Evolutionary conservation across 306 rosid species (phyloP), one percentile per base, ranked within the genome.

Genomic region (Ochetophila trinervis): DNA sequence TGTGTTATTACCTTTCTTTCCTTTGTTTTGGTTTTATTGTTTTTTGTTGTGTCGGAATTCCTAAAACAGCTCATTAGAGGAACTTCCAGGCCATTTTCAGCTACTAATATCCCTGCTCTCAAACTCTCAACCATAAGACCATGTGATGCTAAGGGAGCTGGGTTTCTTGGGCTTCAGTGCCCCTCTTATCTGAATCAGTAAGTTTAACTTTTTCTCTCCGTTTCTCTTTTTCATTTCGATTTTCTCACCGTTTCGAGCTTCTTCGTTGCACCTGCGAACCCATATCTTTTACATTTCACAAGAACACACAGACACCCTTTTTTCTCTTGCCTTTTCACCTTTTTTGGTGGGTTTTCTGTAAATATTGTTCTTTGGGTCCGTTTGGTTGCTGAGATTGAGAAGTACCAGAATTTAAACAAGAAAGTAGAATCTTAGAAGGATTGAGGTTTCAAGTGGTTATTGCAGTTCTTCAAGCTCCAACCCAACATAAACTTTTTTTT

Each of bases 131-230:
- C 62, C 40, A 4, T 40, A 40, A 45, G 48, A 4, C 3, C 34
- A 21, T 53, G 12, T 14, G 21, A 63, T 63, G 54, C 27, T 19
- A 35, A 40, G 17, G 50, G 51, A 68, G 67, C 2, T 65, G 67
- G 24, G 57, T 72, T 36, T 67, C 53, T 48, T 59, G 53, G 55
- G 51, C 69, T 72, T 71, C 60, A 80, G 80, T 78, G 83, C 65
- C 67, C 8, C 3, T 61, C 47, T 70, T 48, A 74, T 78, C 66
- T 63, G 60, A 71, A 30, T 65, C 84, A 32, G 69, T 76, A 62
- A 83, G 86, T 83, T 48, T 42, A 57, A 3, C 71, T 34, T 8
- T 36, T 36, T 30, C 64, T 34, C 36, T 17, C 4, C 37, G n/a
- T 52, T 60, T 18, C 24, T 35, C 2, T 63, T 48, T 30, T 12